Evolutionary conservation across 140 eudicot species (phyloP), one percentile per base, ranked within the genome.

Genomic region (Ambrosia hybrid): DNA sequence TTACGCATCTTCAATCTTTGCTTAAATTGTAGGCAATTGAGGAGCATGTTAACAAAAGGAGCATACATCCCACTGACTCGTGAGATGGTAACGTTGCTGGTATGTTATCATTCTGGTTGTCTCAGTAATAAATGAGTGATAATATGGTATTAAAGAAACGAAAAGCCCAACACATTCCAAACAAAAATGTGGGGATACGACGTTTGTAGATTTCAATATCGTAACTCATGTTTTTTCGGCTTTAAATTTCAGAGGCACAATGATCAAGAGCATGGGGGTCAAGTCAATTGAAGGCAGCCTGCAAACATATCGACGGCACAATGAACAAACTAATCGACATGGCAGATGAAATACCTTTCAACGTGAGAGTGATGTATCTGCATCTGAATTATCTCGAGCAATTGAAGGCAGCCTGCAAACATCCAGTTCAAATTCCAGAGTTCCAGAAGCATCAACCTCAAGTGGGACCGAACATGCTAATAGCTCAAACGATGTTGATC

Each of bases 191-290:
- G 48, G 68, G 6, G 10, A 37, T 33, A 6, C 37, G 10, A 4
- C 4, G 3, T 30, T 6, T 57, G 2, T 65, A 62, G 14, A 36
- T 13, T 75, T 34, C 11, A 38, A n/a, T 53, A 26, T 26, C 36
- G 7, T 74, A 74, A 70, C 46, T 65, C 26, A 17, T 10, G 39
- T 64, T 79, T 51, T 15, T 37, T 68, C 41, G 46, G 72, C 33
- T 78, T 69, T 34, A 48, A 55, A 14, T 73, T 70, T 48, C 82
- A 94, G 99, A 84, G 85, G 89, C 99, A 94, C 82, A 94, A 90
- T 81, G 78, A 96, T n/a, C 57, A 79, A 76, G 99, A 94, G 78
- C 99, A 94, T 66, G 99, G 97, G 52, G 99, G 99, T 15, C 91
- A 94, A 90, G 99, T 94, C 99, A 53, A 88, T n/a, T n/a, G 99